Evolutionary conservation across 1,139 yeast species (phyloP), one percentile per base, ranked within the genome.

Genomic region (Magnusiomyces paraingens): DNA sequence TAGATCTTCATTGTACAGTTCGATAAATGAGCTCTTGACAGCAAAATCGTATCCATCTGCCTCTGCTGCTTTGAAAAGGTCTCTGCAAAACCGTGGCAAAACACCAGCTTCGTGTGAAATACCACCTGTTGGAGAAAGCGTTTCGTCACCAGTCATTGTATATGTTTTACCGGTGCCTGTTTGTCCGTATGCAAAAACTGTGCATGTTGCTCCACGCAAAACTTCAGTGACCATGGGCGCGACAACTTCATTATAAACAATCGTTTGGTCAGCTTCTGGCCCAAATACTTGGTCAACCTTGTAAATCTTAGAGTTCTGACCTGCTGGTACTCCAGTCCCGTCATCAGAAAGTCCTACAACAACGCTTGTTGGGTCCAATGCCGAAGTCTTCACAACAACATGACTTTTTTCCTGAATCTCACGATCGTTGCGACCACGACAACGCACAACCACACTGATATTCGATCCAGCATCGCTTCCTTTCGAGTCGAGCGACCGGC

Each of bases 111-210:
- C 75, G 26, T 62, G 59, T 3, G 65, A 51, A 46, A 52, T 51
- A 21, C 56, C 57, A 40, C 59, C 56, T 47, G 59, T 53, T 2
- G 59, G 61, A 14, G 66, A 50, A 36, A 58, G 54, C 35, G 54
- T 43, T 22, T 76, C 73, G 60, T 81, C 83, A 26, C 95, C 95
- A 62, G 89, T 81, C 95, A 89, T 88, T 2, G 96, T 88, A 63
- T 84, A 72, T 0, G 96, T 87, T 64, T 87, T 87, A 1, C 96
- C 95, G 0, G 95, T 84, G 10, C 95, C 95, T 0, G 95, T 88
- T 69, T 88, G 96, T 10, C 96, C 95, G 66, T 88, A 88, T 0
- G 95, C 95, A 62, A 88, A 77, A 3, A 89, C 77, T 0, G 96
- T 86, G 55, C 90, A 89, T 54, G 64, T 66, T 62, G 64, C 60